Conservation (phyloP, 805 yeast genomes). For the Hanseniaspora lachancei region DNA sequence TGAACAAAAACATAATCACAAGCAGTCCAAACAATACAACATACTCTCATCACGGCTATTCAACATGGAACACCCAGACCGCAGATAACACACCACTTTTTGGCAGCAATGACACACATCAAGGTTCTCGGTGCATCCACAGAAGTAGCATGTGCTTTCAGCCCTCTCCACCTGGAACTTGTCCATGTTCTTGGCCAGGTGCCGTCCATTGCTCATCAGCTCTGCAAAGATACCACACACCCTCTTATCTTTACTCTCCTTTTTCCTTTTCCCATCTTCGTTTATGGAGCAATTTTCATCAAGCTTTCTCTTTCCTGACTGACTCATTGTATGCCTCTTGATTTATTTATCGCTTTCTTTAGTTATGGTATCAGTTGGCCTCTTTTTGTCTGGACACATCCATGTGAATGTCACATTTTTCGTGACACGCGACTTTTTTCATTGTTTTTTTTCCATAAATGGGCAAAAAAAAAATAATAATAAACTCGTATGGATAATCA, state of each 20-base stretch:
- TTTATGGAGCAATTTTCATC: neutral
- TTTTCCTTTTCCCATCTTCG: neutral
- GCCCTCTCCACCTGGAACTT: neutral
- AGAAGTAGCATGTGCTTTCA: neutral
- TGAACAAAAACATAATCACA: neutral
- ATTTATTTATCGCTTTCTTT: too few relatives aligned
- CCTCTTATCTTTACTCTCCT: neutral
- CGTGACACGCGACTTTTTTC: too few relatives aligned
- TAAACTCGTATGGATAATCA: too few relatives aligned
- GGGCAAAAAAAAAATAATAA: too few relatives aligned
- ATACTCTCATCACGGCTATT: neutral
- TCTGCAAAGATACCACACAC: neutral
- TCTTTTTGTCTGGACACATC: neutral
- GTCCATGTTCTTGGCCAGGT: neutral
- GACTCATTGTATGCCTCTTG: too few relatives aligned
- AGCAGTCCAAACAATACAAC: constrained; percentile 3
- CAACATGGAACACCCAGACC: constrained; percentile 4
- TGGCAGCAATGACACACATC: neutral
- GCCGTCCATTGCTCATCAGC: constrained; percentile 1
- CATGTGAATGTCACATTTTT: too few relatives aligned
- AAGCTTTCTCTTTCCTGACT: too few relatives aligned
- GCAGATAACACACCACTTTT: neutral
- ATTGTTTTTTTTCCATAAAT: too few relatives aligned
- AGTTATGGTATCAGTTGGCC: too few relatives aligned
- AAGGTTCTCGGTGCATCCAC: neutral